phyloP scores from a whole-genome alignment of 148 eudicot species.

The Cornus florida region DNA sequence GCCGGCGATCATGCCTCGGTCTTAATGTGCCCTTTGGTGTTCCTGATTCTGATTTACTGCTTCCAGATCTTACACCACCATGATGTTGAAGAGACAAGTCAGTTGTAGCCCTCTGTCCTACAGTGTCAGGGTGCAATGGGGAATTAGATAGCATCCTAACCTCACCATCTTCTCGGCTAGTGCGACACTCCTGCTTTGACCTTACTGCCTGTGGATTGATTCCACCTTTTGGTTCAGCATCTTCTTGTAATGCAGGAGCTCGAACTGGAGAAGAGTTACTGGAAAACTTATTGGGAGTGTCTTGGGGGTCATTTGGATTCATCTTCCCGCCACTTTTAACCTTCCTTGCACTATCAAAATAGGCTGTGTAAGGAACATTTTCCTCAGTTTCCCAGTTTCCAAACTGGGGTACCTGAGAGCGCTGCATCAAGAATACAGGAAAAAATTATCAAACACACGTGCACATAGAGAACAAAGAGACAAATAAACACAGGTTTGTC shows the following conservation, averaged over 20 bases:
- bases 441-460: background rate
- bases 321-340: constrained; percentile 29
- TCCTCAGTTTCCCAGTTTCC: constrained; percentile 60
- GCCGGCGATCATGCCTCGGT: constrained; percentile 33
- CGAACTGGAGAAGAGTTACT: background rate
- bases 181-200: constrained; percentile 22
- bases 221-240: constrained; percentile 20
- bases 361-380: constrained; percentile 34
- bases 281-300: background rate
- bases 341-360: constrained; percentile 45
- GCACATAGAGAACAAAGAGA: background rate
- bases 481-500: background rate
- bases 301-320: constrained; percentile 32
- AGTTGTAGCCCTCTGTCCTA: constrained; percentile 25
- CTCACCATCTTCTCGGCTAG: constrained; percentile 38
- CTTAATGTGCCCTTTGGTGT: constrained; percentile 22
- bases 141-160: constrained; percentile 22
- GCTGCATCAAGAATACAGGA: constrained; percentile 35
- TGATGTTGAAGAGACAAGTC: constrained; percentile 30
- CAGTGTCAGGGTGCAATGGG: constrained; percentile 23
- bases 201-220: constrained; percentile 24
- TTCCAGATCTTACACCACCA: constrained; percentile 28
- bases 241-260: background rate
- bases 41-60: constrained; percentile 19
- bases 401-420: constrained; percentile 44